Conservation (phyloP, 169 alveolate species). For the Plasmodium reichenowi region DNA sequence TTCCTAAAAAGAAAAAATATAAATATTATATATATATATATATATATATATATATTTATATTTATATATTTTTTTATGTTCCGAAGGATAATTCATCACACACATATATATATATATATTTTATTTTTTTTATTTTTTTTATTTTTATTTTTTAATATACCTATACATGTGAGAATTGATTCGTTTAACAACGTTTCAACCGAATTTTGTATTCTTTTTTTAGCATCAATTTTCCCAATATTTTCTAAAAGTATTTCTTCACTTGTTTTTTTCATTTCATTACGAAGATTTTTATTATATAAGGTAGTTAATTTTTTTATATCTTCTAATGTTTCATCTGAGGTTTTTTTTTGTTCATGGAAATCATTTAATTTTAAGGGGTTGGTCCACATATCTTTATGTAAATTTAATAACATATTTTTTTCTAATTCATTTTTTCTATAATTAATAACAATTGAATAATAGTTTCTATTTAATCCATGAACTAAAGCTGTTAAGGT, state of each 20-base stretch:
- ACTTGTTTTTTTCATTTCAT: constrained; percentile 94
- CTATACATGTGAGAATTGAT: constrained; percentile 80
- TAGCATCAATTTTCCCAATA: constrained; percentile 95
- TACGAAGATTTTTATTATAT: constrained; percentile 95
- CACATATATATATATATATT: neutral
- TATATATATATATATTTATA: neutral
- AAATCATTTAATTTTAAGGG: constrained; percentile 92
- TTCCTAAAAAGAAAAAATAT: constrained; percentile 17
- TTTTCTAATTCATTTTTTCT: constrained; percentile 97
- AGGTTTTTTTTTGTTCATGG: constrained; percentile 29
- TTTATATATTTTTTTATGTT: neutral
- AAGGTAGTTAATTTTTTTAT: constrained; percentile 64
- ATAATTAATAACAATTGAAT: constrained; percentile 97
- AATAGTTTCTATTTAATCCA: constrained; percentile 97
- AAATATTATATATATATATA: neutral
- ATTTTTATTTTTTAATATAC: neutral
- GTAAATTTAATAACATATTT: constrained; percentile 96
- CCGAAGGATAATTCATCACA: neutral
- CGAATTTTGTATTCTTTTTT: constrained; percentile 88
- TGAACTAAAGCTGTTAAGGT: constrained; percentile 95
- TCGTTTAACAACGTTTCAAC: constrained; percentile 85
- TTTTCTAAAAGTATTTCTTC: constrained; percentile 92
- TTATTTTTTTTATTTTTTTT: neutral
- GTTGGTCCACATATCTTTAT: constrained; percentile 96
- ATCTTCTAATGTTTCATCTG: constrained; percentile 25